phyloP scores from a whole-genome alignment of 2,329 filamentous ascomycete genomes.

The Neofusicoccum umdonicola region DNA sequence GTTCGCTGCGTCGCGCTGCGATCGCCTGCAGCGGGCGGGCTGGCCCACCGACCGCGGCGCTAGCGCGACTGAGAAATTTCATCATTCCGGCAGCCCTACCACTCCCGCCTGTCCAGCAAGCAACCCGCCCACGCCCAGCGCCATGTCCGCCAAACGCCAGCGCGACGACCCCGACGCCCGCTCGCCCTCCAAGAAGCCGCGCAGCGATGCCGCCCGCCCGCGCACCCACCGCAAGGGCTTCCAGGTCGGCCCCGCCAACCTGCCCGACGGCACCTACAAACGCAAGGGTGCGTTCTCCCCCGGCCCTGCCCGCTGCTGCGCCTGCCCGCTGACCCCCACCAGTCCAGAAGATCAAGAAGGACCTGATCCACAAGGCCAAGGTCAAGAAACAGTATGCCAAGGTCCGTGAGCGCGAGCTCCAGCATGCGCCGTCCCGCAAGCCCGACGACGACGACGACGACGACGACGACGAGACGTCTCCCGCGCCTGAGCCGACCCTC shows the following conservation, averaged over 20 bases:
- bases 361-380: slow-evolving; percentile 88
- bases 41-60: not conserved
- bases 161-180: slow-evolving; percentile 45
- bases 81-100: slow-evolving; percentile 6
- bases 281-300: slow-evolving; percentile 62
- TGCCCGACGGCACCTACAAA: slow-evolving; percentile 84
- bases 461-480: slow-evolving; percentile 29
- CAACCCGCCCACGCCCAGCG: too few species aligned
- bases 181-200: slow-evolving; percentile 46
- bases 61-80: not conserved
- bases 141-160: slow-evolving; percentile 62
- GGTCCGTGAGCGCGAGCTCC: slow-evolving; percentile 59
- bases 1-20: not conserved
- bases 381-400: slow-evolving; percentile 91
- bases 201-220: not conserved
- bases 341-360: slow-evolving; percentile 87
- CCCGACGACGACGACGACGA: slow-evolving; percentile 27
- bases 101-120: slow-evolving; percentile 16
- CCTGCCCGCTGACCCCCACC: slow-evolving; percentile 11
- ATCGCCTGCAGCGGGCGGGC: not conserved
- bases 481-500: slow-evolving; percentile 35
- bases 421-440: slow-evolving; percentile 33
- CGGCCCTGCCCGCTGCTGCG: not conserved
- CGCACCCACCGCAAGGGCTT: slow-evolving; percentile 63
- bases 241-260: slow-evolving; percentile 80